Conservation (phyloP, 2,329 filamentous ascomycete species). For the Sporothrix globosa region DNA sequence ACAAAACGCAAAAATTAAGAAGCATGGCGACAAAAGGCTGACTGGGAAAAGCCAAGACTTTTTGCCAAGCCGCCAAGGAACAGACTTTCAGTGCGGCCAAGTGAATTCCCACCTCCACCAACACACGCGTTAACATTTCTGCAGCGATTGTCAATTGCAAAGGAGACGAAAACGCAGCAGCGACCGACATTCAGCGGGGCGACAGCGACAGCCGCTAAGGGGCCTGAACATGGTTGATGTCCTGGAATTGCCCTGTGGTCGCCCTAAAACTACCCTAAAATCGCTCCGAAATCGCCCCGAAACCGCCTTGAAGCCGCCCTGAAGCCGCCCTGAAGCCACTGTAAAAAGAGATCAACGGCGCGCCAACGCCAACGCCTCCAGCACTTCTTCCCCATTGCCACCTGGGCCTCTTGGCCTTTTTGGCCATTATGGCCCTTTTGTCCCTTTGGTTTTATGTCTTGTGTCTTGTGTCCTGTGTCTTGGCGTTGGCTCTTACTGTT, state of each 20-base stretch:
- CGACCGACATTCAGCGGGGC: no score
- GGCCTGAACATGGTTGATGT: no score
- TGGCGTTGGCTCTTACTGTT: constrained; percentile 5
- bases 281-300: background rate
- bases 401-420: no score
- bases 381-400: background rate
- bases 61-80: constrained; percentile 22
- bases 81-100: background rate
- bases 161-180: background rate
- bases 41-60: constrained; percentile 25
- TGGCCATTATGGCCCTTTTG: background rate
- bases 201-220: no score
- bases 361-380: background rate
- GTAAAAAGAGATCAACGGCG: background rate
- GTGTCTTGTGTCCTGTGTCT: background rate
- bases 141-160: background rate
- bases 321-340: background rate
- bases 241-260: no score
- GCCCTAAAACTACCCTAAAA: no score
- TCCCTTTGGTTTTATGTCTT: background rate
- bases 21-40: background rate
- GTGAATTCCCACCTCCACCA: constrained; percentile 12
- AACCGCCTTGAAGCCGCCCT: background rate
- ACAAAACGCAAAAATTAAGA: constrained; percentile 13
- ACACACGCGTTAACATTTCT: constrained; percentile 14